phyloP scores from a whole-genome alignment of 371 early-diverging fungal genomes.

The Massospora cicadina region DNA sequence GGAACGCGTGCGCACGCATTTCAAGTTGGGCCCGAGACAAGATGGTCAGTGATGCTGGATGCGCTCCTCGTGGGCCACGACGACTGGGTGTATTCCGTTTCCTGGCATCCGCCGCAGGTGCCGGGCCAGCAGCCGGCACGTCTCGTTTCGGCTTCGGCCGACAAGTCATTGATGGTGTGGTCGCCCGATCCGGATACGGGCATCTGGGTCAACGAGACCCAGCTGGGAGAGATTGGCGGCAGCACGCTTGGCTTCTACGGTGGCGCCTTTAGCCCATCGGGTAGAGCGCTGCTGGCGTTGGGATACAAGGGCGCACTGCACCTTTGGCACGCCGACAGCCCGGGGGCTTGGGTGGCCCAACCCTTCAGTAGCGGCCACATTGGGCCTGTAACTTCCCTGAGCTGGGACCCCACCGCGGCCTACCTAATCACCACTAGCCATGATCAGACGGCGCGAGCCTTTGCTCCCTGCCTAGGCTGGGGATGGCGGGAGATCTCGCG shows the following conservation, averaged over 20 bases:
- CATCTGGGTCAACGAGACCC: slow-evolving; percentile 67
- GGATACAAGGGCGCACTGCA: slow-evolving; percentile 83
- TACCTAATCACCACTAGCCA: slow-evolving; percentile 55
- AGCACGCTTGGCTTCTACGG: slow-evolving; percentile 67
- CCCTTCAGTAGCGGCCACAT: slow-evolving; percentile 15
- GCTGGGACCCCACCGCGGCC: slow-evolving; percentile 66
- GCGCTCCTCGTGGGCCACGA: slow-evolving; percentile 87
- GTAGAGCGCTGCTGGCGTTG: slow-evolving; percentile 45
- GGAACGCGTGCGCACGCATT: not conserved
- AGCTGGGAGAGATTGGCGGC: slow-evolving; percentile 86
- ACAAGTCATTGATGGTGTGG: slow-evolving; percentile 89
- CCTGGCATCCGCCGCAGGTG: slow-evolving; percentile 9
- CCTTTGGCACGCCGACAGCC: slow-evolving; percentile 40
- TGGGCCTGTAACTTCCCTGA: slow-evolving; percentile 26
- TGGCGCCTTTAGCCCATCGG: slow-evolving; percentile 49
- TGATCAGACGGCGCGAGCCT: slow-evolving; percentile 81
- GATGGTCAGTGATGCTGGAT: slow-evolving; percentile 26
- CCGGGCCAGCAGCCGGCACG: slow-evolving; percentile 35
- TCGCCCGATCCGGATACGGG: slow-evolving; percentile 57
- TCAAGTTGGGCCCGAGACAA: not conserved
- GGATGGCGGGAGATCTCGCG: slow-evolving; percentile 88
- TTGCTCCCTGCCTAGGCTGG: slow-evolving; percentile 23
- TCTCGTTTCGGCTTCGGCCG: slow-evolving; percentile 76
- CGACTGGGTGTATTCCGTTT: slow-evolving; percentile 80
- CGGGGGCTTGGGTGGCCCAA: not conserved